phyloP scores from a whole-genome alignment of 2,329 filamentous ascomycete species.

The Pseudohalonectria lignicola region DNA sequence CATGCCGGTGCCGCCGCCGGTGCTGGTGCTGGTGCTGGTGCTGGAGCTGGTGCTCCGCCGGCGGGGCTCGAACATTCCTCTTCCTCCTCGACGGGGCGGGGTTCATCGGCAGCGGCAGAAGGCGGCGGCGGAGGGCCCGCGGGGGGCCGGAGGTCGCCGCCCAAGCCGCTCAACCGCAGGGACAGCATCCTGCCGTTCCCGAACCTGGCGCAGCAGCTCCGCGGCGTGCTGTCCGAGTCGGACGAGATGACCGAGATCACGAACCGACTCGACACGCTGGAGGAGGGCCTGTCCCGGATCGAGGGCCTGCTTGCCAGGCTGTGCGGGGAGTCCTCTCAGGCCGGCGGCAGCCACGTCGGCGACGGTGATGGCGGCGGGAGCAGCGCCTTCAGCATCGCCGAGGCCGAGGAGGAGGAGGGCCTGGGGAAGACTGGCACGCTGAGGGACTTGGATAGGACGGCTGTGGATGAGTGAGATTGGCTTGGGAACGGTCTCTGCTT shows the following conservation, averaged over 20 bases:
- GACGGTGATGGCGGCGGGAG: constrained; percentile 8
- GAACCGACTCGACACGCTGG: constrained; percentile 34
- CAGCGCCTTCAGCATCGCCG: constrained; percentile 1
- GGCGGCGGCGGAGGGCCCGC: neutral
- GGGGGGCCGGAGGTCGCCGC: neutral
- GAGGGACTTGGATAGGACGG: constrained; percentile 9
- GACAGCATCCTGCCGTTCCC: constrained; percentile 44
- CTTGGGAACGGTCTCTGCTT: neutral
- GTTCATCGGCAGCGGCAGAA: neutral
- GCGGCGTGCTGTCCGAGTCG: constrained; percentile 32
- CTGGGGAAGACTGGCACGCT: constrained; percentile 9
- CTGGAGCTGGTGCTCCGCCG: no score
- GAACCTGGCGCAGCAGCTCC: constrained; percentile 37
- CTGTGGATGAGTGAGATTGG: constrained; percentile 5
- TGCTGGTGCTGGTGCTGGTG: no score
- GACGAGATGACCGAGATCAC: constrained; percentile 32
- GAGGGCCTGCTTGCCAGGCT: constrained; percentile 18
- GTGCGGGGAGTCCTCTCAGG: constrained; percentile 4
- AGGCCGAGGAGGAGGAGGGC: neutral
- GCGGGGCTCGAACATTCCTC: no score
- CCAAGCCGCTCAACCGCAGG: constrained; percentile 29
- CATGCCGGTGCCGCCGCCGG: neutral
- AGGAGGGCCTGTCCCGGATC: constrained; percentile 31
- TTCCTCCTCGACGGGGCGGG: no score
- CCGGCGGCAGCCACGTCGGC: constrained; percentile 6